Percentiles rank a stretch among this genome's conserved stretches.
Conservation (phyloP, 352 stramenopile genomes). For the Globisporangium cystogenes region DNA sequence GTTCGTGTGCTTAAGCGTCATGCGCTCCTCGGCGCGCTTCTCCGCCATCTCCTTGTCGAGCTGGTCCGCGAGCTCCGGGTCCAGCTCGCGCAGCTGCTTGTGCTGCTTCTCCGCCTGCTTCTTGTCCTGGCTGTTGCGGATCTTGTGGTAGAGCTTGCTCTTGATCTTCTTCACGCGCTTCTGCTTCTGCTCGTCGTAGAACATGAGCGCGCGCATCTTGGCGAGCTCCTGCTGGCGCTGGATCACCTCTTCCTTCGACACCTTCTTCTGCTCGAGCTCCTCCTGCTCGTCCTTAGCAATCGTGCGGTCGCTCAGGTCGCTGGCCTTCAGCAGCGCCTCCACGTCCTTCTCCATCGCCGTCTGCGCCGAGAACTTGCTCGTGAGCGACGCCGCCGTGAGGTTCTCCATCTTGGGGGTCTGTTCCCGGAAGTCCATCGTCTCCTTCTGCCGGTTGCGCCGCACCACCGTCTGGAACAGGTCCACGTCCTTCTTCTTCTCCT, state of each 20-base stretch:
- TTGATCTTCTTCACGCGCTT: constrained; percentile 99
- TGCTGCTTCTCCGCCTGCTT: constrained; percentile 85
- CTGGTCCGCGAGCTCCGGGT: constrained; percentile 65
- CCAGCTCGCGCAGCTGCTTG: constrained; percentile 66
- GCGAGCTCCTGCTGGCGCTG: constrained; percentile 90
- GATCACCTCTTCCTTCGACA: constrained; percentile 76
- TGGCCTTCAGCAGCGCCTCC: constrained; percentile 50
- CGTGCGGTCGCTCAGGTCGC: constrained; percentile 52
- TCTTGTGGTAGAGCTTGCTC: constrained; percentile 98
- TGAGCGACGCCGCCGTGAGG: constrained; percentile 78
- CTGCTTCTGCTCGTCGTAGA: constrained; percentile 98
- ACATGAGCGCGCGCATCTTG: constrained; percentile 96
- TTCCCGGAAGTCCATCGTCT: constrained; percentile 93
- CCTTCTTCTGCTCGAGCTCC: constrained; percentile 64
- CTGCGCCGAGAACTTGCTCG: constrained; percentile 91
- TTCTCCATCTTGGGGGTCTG: constrained; percentile 79
- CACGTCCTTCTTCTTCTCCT: constrained; percentile 85
- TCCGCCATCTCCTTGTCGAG: constrained; percentile 83
- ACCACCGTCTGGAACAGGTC: constrained; percentile 88
- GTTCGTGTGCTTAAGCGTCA: constrained; percentile 97
- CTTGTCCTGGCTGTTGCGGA: constrained; percentile 92
- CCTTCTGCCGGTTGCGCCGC: constrained; percentile 90
- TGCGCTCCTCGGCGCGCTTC: constrained; percentile 95
- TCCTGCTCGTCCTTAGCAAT: constrained; percentile 65
- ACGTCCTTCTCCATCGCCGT: constrained; percentile 89